Evolutionary conservation across 1,284 basidiomycete species (phyloP).

Genomic region (Ustilago trichophora): DNA sequence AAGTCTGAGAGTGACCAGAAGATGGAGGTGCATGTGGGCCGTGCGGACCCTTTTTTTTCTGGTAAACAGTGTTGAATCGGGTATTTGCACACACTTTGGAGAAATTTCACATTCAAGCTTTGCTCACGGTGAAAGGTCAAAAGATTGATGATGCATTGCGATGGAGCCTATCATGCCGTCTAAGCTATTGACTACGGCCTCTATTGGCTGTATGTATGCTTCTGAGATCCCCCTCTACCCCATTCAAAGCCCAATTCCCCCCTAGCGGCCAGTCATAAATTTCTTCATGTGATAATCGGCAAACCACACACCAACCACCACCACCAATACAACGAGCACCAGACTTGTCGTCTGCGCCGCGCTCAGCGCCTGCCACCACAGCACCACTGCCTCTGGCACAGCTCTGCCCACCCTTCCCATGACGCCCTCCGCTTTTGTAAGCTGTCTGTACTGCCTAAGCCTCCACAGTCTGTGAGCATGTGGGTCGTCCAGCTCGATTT

Average conservation of each 20-base stretch:
- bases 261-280: constrained; percentile 5
- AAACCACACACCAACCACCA: constrained; percentile 13
- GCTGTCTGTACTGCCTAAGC: constrained; percentile 3
- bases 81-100: neutral
- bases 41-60: constrained; percentile 4
- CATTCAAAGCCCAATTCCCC: constrained; percentile 1
- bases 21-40: constrained; percentile 7
- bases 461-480: constrained; percentile 6
- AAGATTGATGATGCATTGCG: no score
- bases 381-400: constrained; percentile 13
- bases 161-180: no score
- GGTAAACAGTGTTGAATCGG: constrained; percentile 2
- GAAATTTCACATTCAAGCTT: no score
- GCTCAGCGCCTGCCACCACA: constrained; percentile 20
- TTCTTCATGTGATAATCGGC: constrained; percentile 20
- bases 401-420: constrained; percentile 3
- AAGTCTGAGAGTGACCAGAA: neutral
- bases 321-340: constrained; percentile 8
- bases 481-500: constrained; percentile 30
- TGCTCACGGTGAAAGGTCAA: no score
- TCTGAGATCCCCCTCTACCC: no score
- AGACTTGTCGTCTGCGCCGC: constrained; percentile 18
- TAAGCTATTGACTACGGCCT: no score
- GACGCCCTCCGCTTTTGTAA: constrained; percentile 6
- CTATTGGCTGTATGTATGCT: no score